These are phyloP conservation scores for Acacia acuminata DNA, from an alignment of 306 rosid species.

Conservation along the genomic window DNA sequence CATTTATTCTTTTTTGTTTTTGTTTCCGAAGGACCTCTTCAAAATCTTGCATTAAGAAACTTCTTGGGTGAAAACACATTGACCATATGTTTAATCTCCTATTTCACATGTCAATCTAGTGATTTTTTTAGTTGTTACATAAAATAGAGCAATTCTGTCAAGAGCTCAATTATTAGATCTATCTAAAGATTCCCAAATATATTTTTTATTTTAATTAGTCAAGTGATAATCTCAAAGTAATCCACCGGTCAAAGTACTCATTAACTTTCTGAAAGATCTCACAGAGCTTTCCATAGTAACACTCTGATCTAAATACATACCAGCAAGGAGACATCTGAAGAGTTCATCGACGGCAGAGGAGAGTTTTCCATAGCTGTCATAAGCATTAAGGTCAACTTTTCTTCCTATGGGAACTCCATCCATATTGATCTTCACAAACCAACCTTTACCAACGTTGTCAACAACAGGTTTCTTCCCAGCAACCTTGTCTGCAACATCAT, in stretches of 20 bases:
- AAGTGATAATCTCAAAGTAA: not conserved
- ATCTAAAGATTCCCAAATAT: not conserved
- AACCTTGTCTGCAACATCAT: conserved; percentile 42
- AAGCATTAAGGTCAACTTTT: conserved; percentile 86
- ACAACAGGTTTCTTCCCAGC: conserved; percentile 36
- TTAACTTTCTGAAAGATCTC: not conserved
- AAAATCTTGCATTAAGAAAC: conserved; percentile 4
- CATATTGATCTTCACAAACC: conserved; percentile 97
- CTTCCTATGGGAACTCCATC: conserved; percentile 97
- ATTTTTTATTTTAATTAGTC: not conserved
- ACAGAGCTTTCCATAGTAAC: not conserved
- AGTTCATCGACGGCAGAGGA: conserved; percentile 80
- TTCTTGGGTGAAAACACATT: conserved; percentile 36
- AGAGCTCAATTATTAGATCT: not conserved
- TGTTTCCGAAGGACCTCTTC: not conserved
- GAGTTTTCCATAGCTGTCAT: conserved; percentile 69
- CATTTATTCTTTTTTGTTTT: not conserved
- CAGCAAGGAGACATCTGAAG: conserved; percentile 87
- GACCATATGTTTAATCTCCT: conserved; percentile 22
- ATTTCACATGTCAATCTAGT: not conserved
- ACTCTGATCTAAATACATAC: conserved; percentile 31
- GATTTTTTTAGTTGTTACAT: not conserved
- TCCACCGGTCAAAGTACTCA: not conserved
- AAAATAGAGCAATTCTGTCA: too few species aligned
- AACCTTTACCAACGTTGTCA: conserved; percentile 55